These are phyloP conservation scores for Trametes gibbosa DNA, from an alignment of 768 basidiomycete species.

Conservation along the genomic window DNA sequence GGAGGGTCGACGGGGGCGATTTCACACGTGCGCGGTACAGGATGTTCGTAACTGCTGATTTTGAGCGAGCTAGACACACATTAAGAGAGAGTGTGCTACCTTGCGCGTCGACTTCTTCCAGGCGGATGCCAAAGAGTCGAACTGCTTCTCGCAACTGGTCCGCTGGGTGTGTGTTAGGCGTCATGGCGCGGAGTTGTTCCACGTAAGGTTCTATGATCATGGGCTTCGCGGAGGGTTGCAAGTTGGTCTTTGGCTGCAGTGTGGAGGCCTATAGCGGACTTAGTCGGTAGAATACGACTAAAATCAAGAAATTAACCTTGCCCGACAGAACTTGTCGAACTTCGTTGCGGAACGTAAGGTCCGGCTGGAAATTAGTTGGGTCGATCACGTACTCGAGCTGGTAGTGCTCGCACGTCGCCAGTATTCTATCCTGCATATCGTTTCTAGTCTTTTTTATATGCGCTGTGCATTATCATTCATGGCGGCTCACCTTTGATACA, in stretches of 20 bases:
- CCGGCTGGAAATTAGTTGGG: conserved; percentile 71
- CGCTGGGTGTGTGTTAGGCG: not conserved
- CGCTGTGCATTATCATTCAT: not conserved
- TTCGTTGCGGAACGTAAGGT: conserved; percentile 68
- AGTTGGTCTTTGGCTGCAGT: not conserved
- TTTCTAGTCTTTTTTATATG: not conserved
- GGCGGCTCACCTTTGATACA: conserved; percentile 58
- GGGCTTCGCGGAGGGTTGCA: not conserved
- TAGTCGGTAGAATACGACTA: too few relatives aligned
- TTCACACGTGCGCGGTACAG: conserved; percentile 18
- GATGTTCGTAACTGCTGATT: conserved; percentile 18
- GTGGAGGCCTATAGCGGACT: not conserved
- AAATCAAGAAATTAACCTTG: conserved; percentile 12
- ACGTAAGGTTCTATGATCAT: conserved; percentile 1
- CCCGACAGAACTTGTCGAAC: conserved; percentile 49
- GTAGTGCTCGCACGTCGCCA: conserved; percentile 72
- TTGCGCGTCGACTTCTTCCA: conserved; percentile 43
- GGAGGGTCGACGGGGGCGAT: conserved; percentile 29
- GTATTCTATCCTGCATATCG: conserved; percentile 63
- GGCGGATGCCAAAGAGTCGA: conserved; percentile 10
- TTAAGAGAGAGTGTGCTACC: conserved; percentile 31
- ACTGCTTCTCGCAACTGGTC: conserved; percentile 14
- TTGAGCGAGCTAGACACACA: not conserved
- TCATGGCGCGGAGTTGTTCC: not conserved
- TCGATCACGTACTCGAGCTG: conserved; percentile 62